Evolutionary conservation across 805 yeast species (phyloP), one percentile per base, ranked within the genome.

Genomic region (Saccharomycopsis malanga): DNA sequence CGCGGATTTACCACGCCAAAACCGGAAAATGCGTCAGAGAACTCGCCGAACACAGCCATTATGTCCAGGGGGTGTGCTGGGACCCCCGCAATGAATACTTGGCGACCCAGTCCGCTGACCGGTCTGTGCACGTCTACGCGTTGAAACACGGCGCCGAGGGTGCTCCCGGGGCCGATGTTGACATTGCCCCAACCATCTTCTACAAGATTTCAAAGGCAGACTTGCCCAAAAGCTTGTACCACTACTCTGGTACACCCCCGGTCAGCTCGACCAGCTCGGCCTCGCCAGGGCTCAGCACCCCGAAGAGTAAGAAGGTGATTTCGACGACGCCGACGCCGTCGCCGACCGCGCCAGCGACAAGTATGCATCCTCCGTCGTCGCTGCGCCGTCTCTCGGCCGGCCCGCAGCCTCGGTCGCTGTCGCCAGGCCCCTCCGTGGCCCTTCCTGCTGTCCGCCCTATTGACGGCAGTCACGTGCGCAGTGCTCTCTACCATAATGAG

Each of bases 61-160:
- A 87, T 57, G 94, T 93, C 2, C 99, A 93, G 64, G 99, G 99
- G 2, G 91, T 93, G 4, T 71, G 83, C 0, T 93, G 98, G 98
- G 98, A 93, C 61, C 98, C 98, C 5, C 60, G 69, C 45, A 79
- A 83, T 53, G 77, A 83, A 61, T 87, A 64, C 55, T 63, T 93
- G 4, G 87, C 89, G 1, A 83, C 96, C 4, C 96, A 89, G 61
- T 79, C 93, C 22, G 94, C 96, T 10, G 98, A 93, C 64, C 67
- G 96, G 50, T 72, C 87, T 2, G 81, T 91, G 10, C 80, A 79
- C 53, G 67, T 93, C n/a, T 86, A 86, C 61, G 65, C 70, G 18
- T 59, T 79, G 34, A 61, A 56, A 18, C 29, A 32, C 15, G 15
- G 23, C 23, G 36, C 23, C 3, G 57, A 57, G 27, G 43, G 43